Percentiles rank a stretch among this genome's conserved stretches.
Evolutionary conservation across 768 basidiomycete genomes (phyloP).

Genomic region (Russula ochroleuca): DNA sequence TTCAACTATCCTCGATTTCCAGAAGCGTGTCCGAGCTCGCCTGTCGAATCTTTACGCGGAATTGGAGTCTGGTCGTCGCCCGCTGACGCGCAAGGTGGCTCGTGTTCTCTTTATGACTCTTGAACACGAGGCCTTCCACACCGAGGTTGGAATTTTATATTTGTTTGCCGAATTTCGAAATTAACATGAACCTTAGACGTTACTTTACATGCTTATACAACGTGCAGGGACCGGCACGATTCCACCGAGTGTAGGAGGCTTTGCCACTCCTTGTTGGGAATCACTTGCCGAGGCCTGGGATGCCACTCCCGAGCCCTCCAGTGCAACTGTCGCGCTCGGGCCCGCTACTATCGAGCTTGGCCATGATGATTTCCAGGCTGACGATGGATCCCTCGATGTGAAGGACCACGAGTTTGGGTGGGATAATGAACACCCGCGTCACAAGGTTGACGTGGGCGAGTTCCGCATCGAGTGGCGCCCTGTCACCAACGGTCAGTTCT

Average conservation of each 20-base stretch:
- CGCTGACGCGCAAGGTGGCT: conserved; percentile 59
- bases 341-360: conserved; percentile 63
- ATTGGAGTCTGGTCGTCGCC: conserved; percentile 47
- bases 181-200: conserved; percentile 45
- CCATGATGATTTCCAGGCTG: conserved; percentile 74
- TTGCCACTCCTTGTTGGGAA: conserved; percentile 68
- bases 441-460: conserved; percentile 52
- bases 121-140: conserved; percentile 88
- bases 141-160: conserved; percentile 48
- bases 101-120: conserved; percentile 86
- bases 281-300: conserved; percentile 49
- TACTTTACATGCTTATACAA: conserved; percentile 93
- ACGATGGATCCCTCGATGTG: conserved; percentile 46
- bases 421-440: conserved; percentile 87
- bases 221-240: conserved; percentile 72
- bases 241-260: conserved; percentile 71
- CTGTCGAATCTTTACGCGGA: conserved; percentile 69
- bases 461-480: conserved; percentile 85
- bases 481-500: conserved; percentile 85
- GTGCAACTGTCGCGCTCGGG: conserved; percentile 51
- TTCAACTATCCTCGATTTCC: conserved; percentile 66
- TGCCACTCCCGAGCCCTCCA: conserved; percentile 40
- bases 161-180: not conserved
- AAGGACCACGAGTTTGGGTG: conserved; percentile 76
- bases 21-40: conserved; percentile 70